Conservation (phyloP, 106 monocot genomes). For the Phalaenopsis aphrodite region DNA sequence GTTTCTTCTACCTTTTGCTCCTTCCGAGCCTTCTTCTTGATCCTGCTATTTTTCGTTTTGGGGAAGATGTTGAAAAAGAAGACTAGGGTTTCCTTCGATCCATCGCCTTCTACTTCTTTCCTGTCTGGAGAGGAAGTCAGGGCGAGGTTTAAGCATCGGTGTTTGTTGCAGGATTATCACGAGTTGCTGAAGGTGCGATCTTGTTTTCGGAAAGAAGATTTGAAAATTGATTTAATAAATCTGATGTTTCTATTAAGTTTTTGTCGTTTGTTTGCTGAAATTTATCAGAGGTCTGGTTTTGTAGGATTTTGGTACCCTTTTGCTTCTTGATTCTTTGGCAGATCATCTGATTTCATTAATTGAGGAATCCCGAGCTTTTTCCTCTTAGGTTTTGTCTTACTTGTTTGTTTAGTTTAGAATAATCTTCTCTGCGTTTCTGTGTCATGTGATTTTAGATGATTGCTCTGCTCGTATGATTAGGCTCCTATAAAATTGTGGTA, state of each 20-base stretch:
- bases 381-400: neutral
- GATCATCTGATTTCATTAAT: neutral
- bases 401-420: neutral
- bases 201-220: neutral
- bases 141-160: slow-evolving; percentile 23
- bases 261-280: neutral
- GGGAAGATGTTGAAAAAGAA: slow-evolving; percentile 28
- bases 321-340: neutral
- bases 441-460: neutral
- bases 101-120: slow-evolving; percentile 10
- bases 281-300: neutral
- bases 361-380: neutral
- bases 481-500: neutral
- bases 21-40: neutral
- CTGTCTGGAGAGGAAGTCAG: slow-evolving; percentile 19
- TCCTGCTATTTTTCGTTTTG: neutral
- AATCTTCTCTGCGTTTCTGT: neutral
- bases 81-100: slow-evolving; percentile 16
- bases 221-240: neutral
- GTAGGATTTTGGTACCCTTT: too few relatives aligned
- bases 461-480: too few relatives aligned
- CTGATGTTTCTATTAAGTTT: neutral
- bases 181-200: slow-evolving; percentile 27
- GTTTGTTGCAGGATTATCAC: slow-evolving; percentile 33
- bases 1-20: neutral